phyloP scores from a whole-genome alignment of 345 rosid genomes.

The Linum trigynum region DNA sequence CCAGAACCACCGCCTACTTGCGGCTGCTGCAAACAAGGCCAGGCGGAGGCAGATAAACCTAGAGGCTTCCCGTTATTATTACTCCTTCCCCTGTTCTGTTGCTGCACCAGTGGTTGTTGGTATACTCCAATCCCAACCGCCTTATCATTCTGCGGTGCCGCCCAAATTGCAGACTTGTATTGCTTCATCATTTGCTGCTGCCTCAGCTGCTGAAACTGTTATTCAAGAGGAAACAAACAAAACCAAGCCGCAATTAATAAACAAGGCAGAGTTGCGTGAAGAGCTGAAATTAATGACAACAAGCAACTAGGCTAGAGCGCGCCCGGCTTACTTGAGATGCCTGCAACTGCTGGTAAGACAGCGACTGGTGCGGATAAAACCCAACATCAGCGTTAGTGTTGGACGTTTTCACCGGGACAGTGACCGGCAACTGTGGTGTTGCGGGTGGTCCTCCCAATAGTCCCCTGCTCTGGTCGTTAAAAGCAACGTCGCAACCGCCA shows the following conservation, averaged over 20 bases:
- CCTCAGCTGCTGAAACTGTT: constrained; percentile 48
- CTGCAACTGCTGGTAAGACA: constrained; percentile 45
- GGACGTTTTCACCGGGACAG: constrained; percentile 23
- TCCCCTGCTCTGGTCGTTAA: constrained; percentile 15
- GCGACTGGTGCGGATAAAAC: constrained; percentile 26
- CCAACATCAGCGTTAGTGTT: constrained; percentile 13
- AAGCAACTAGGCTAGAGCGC: background rate
- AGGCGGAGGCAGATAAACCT: constrained; percentile 42
- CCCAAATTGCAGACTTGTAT: constrained; percentile 20
- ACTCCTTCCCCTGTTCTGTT: constrained; percentile 12
- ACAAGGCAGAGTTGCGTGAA: background rate
- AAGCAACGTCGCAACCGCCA: background rate
- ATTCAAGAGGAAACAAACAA: background rate
- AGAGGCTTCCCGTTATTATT: constrained; percentile 10
- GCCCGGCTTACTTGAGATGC: constrained; percentile 37
- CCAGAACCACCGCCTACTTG: constrained; percentile 21
- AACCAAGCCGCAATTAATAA: background rate
- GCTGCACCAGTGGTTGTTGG: constrained; percentile 9
- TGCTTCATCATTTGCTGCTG: constrained; percentile 46
- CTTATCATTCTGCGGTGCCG: constrained; percentile 15
- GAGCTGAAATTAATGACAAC: background rate
- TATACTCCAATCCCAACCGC: constrained; percentile 12
- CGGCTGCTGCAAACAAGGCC: constrained; percentile 44
- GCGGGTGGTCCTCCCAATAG: constrained; percentile 10
- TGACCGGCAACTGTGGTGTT: constrained; percentile 20